These are phyloP conservation scores for Hyphopichia buzzinii DNA, from an alignment of 1,139 yeast genomes.

Conservation along the genomic window DNA sequence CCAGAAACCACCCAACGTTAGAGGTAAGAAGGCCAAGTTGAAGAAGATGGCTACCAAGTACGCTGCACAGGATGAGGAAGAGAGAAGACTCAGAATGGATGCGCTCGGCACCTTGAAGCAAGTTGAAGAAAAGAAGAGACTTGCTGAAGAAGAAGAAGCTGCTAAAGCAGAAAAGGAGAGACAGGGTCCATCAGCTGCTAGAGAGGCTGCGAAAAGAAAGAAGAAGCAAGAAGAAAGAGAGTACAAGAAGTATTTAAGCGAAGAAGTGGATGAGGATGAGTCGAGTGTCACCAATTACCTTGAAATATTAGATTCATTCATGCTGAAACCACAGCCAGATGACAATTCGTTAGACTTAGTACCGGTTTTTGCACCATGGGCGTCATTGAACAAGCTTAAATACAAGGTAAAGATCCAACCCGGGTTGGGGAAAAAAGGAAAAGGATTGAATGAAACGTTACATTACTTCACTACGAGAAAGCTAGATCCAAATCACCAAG, in stretches of 20 bases:
- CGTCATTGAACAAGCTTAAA: constrained; percentile 67
- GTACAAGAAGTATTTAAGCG: constrained; percentile 44
- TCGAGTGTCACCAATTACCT: constrained; percentile 31
- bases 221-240: constrained; percentile 53
- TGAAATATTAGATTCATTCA: constrained; percentile 39
- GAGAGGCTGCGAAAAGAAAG: constrained; percentile 31
- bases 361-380: constrained; percentile 95
- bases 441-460: constrained; percentile 69
- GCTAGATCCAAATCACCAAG: constrained; percentile 48
- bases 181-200: constrained; percentile 20
- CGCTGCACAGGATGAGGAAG: constrained; percentile 91
- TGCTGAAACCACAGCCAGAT: constrained; percentile 40
- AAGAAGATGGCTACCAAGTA: constrained; percentile 83
- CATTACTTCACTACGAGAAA: constrained; percentile 58
- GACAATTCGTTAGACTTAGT: constrained; percentile 58
- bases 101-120: constrained; percentile 82
- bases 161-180: constrained; percentile 26
- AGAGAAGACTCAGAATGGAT: constrained; percentile 68
- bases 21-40: constrained; percentile 83
- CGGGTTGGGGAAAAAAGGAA: constrained; percentile 87
- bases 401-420: constrained; percentile 86
- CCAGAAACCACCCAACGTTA: constrained; percentile 40
- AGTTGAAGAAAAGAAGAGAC: constrained; percentile 39
- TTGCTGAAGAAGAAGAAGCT: constrained; percentile 21
- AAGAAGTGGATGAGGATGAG: constrained; percentile 34